Evolutionary conservation across 805 yeast genomes (phyloP).

Genomic region (Starmerella apicola): DNA sequence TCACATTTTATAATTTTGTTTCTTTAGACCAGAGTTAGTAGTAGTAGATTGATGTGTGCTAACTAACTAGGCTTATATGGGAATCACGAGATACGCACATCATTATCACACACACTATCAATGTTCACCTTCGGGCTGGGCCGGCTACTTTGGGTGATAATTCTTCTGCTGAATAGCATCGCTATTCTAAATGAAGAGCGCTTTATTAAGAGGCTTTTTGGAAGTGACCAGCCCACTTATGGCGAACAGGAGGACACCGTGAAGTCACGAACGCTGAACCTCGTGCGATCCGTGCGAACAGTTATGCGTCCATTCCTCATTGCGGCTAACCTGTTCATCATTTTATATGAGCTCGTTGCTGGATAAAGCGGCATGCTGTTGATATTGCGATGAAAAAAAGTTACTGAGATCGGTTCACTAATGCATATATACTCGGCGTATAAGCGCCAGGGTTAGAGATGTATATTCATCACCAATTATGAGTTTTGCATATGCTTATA

Average conservation of each 20-base stretch:
- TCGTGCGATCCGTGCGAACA: constrained; percentile 65
- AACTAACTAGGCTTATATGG: too few relatives aligned
- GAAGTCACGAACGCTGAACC: constrained; percentile 46
- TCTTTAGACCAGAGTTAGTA: too few relatives aligned
- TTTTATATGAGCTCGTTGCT: constrained; percentile 49
- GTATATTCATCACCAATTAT: too few relatives aligned
- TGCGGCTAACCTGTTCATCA: constrained; percentile 51
- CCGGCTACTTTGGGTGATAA: constrained; percentile 26
- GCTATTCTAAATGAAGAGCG: constrained; percentile 74
- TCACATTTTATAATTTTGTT: too few relatives aligned
- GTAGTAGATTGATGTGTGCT: too few relatives aligned
- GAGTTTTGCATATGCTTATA: too few relatives aligned
- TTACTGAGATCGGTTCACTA: too few relatives aligned
- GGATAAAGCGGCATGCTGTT: not conserved
- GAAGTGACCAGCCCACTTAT: constrained; percentile 33
- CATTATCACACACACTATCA: too few relatives aligned
- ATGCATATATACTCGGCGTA: not conserved
- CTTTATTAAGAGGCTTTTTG: constrained; percentile 52
- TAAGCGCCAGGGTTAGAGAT: too few relatives aligned
- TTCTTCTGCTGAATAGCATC: constrained; percentile 53
- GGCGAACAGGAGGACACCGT: constrained; percentile 35
- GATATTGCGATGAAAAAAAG: constrained; percentile 39
- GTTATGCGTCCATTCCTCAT: constrained; percentile 65
- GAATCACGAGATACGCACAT: too few relatives aligned
- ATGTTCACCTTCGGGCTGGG: constrained; percentile 27